Evolutionary conservation across 768 basidiomycete species (phyloP), one percentile per base, ranked within the genome.

Genomic region (Crepidotus variabilis): DNA sequence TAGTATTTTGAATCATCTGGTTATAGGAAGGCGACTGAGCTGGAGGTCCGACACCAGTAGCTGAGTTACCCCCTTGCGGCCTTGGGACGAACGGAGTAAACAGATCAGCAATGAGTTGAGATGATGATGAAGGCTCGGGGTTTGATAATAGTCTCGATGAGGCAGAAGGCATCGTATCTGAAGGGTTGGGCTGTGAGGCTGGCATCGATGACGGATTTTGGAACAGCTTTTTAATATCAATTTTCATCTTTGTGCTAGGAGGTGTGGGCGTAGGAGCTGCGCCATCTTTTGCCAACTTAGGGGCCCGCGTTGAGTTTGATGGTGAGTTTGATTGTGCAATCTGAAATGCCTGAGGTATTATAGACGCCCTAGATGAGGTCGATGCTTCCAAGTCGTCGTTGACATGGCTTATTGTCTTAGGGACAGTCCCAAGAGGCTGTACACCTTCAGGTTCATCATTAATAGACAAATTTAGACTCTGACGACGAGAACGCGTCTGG

Each of bases 371-470:
- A 35, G 73, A 73, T 21, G 77, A 77, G 60, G 81, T 74, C 48
- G 78, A 73, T 20, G 76, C 63, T 71, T 87, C n/a, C n/a, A n/a
- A n/a, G n/a, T n/a, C 87, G 56, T 86, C 86, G 71, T 88, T 89
- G 58, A 82, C 73, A 68, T 85, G 80, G 57, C 76, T 76, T 21
- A 50, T 32, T 51, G 81, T 85, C 4, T 28, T 28, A 46, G 85
- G 84, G 35, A 94, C 83, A 22, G 88, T 79, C 66, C 92, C 92
- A 72, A 94, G 94, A 46, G 88, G 82, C 72, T 87, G 91, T 63
- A 93, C 87, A 64, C 73, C 80, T 65, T 87, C 87, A 60, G 84
- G 76, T 66, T 84, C 86, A 81, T 91, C 88, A 75, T 86, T 87
- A 72, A 89, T 82, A 56, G 84, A 79, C 22, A 88, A 82, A 65